Evolutionary conservation across 2,329 filamentous ascomycete species (phyloP).

Genomic region (Calonectria montana): DNA sequence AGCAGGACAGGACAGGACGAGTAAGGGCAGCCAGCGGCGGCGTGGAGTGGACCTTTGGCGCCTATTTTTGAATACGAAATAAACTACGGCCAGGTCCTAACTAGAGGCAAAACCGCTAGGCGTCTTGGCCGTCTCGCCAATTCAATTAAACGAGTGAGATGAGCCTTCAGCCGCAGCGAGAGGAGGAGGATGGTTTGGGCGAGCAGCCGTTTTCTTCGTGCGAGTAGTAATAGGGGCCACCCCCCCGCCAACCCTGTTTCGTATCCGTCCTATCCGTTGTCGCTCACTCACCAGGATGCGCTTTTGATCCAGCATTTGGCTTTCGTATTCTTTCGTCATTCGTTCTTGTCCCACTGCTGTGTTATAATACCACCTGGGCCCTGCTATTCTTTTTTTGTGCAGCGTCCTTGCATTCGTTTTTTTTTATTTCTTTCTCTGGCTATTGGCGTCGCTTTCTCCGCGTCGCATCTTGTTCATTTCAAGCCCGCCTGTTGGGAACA

Average conservation of each 20-base stretch:
- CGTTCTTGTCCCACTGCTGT: background rate
- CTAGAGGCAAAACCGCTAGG: background rate
- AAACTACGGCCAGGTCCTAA: background rate
- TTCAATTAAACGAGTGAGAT: conserved; percentile 1
- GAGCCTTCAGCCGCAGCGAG: conserved; percentile 4
- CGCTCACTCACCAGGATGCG: background rate
- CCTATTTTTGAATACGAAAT: conserved; percentile 22
- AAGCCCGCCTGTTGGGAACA: background rate
- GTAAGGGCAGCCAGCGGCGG: background rate
- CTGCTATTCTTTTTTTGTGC: background rate
- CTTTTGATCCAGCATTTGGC: background rate
- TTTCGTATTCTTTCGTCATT: conserved; percentile 10
- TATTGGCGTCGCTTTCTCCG: background rate
- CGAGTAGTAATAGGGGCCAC: background rate
- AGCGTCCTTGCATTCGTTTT: background rate
- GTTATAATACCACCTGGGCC: background rate
- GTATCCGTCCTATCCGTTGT: conserved; percentile 13
- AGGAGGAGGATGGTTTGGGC: background rate
- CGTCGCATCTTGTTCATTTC: background rate
- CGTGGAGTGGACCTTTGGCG: background rate
- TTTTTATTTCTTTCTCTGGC: background rate
- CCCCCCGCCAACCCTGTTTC: conserved; percentile 1
- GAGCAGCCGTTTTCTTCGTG: background rate
- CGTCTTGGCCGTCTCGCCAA: background rate
- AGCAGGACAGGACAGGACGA: background rate